Conservation (phyloP, 352 stramenopile genomes). For the Blastocystis sp. region DNA sequence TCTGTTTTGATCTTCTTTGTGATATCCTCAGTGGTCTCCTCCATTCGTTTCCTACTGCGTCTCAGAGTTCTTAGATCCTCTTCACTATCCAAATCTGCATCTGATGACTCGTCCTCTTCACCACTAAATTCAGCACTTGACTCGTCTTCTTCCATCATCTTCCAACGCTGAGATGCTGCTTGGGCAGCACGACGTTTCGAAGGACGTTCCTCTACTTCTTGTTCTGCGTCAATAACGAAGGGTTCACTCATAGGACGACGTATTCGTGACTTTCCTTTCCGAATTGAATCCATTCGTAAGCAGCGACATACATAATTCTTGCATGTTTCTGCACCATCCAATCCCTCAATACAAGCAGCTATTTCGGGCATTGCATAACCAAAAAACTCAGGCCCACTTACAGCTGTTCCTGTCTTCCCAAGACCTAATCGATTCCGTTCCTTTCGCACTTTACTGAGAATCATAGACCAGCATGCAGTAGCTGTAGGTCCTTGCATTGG, state of each 20-base stretch:
- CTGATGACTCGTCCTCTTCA: neutral
- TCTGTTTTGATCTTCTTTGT: conserved; percentile 13
- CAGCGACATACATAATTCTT: conserved; percentile 51
- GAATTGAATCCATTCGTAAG: conserved; percentile 10
- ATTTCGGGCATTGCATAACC: conserved; percentile 60
- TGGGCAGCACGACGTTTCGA: conserved; percentile 41
- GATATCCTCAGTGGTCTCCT: neutral
- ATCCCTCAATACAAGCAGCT: conserved; percentile 52
- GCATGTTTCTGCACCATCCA: conserved; percentile 33
- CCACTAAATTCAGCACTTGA: neutral
- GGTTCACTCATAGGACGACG: neutral
- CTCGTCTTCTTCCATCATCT: conserved; percentile 38
- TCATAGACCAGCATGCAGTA: conserved; percentile 20
- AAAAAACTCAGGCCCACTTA: conserved; percentile 61
- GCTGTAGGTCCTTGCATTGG: neutral
- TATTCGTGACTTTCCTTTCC: neutral
- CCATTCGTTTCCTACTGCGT: neutral
- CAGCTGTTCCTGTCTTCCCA: conserved; percentile 53
- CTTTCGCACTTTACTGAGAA: conserved; percentile 33
- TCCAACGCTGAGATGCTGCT: neutral
- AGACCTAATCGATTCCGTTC: conserved; percentile 10
- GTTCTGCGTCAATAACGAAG: neutral
- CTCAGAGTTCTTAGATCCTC: neutral
- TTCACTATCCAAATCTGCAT: conserved; percentile 12
- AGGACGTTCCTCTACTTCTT: neutral